phyloP scores from a whole-genome alignment of 441 rosid genomes.

The Bruguiera hainesii region DNA sequence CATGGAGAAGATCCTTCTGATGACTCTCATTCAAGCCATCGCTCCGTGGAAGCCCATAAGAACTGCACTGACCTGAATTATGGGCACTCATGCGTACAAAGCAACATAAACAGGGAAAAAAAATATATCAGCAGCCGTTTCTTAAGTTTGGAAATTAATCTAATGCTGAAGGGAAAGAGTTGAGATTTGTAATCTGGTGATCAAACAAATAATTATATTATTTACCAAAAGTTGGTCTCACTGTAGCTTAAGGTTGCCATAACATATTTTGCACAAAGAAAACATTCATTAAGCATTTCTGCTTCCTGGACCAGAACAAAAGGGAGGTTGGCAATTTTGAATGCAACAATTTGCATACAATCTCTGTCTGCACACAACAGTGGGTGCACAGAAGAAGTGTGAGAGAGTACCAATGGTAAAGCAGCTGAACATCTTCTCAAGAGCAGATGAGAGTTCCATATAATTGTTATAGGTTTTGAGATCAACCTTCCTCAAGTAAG shows the following conservation, averaged over 20 bases:
- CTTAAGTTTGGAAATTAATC: not conserved
- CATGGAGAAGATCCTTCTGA: slow-evolving; percentile 43
- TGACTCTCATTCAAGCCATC: slow-evolving; percentile 35
- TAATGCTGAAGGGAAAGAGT: too few species aligned
- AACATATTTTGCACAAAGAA: too few species aligned
- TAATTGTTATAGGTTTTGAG: slow-evolving; percentile 45
- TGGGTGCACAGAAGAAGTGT: too few species aligned
- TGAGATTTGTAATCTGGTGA: too few species aligned
- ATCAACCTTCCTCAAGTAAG: slow-evolving; percentile 57
- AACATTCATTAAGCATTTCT: too few species aligned
- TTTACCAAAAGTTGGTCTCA: too few species aligned
- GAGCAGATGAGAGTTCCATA: slow-evolving; percentile 46
- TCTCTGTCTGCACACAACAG: too few species aligned
- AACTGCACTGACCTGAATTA: slow-evolving; percentile 51
- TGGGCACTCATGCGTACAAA: slow-evolving; percentile 8
- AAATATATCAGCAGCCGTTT: slow-evolving; percentile 18
- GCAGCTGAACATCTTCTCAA: slow-evolving; percentile 57
- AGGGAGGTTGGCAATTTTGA: not conserved
- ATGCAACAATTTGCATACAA: not conserved
- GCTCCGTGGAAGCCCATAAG: slow-evolving; percentile 40
- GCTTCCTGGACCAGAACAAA: not conserved
- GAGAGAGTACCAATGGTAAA: slow-evolving; percentile 46
- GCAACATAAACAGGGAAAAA: too few species aligned
- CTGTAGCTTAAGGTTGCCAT: too few species aligned
- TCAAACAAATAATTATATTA: too few species aligned